Conservation (phyloP, 306 rosid genomes). For the Vicia sativa region DNA sequence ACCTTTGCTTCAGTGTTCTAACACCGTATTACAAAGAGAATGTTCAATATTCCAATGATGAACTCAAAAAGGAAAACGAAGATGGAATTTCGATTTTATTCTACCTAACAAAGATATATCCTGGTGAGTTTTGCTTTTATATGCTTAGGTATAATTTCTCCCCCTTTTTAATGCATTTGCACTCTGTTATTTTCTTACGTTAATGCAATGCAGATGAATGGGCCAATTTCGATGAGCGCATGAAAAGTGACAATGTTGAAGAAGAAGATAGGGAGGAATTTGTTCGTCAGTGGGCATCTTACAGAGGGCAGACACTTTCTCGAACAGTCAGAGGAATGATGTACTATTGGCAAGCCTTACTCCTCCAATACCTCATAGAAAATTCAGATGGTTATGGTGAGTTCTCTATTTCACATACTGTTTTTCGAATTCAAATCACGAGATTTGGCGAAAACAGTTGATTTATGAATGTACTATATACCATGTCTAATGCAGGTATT, state of each 20-base stretch:
- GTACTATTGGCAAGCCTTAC: conserved; percentile 80
- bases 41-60: conserved; percentile 75
- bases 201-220: conserved; percentile 77
- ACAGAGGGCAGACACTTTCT: conserved; percentile 92
- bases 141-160: conserved; percentile 25
- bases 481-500: conserved; percentile 51
- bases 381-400: conserved; percentile 63
- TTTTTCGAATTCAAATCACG: conserved; percentile 31
- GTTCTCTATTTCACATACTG: conserved; percentile 39
- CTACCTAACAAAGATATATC: conserved; percentile 87
- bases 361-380: conserved; percentile 73
- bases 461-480: conserved; percentile 29
- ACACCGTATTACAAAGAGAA: conserved; percentile 93
- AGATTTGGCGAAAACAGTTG: not conserved
- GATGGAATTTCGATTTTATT: conserved; percentile 93
- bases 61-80: conserved; percentile 75
- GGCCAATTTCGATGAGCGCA: conserved; percentile 69
- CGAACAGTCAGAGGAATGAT: conserved; percentile 99
- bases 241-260: conserved; percentile 5
- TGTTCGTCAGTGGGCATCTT: conserved; percentile 85
- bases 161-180: conserved; percentile 13
- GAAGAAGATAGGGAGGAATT: conserved; percentile 49
- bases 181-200: conserved; percentile 28
- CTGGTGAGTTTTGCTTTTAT: conserved; percentile 64
- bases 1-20: conserved; percentile 69